phyloP scores from a whole-genome alignment of 2,329 filamentous ascomycete genomes.

The Dothideomycetes sp. region DNA sequence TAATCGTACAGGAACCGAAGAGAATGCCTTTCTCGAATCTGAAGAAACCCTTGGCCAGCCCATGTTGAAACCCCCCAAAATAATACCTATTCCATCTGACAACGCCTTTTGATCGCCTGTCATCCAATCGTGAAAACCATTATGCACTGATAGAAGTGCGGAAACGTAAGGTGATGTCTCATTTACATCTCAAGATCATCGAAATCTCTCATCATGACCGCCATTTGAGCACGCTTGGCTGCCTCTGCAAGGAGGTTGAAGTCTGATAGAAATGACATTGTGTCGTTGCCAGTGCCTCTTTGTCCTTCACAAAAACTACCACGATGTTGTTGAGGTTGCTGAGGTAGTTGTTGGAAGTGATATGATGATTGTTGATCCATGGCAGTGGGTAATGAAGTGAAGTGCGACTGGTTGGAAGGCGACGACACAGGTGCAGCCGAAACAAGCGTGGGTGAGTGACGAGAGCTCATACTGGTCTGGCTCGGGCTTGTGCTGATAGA shows the following conservation, averaged over 20 bases:
- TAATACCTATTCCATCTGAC: neutral
- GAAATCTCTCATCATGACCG: slow-evolving; percentile 77
- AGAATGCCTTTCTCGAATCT: too few relatives aligned
- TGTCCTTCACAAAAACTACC: slow-evolving; percentile 18
- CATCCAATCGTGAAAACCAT: slow-evolving; percentile 10
- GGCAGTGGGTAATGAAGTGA: slow-evolving; percentile 19
- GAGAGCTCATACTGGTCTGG: slow-evolving; percentile 17
- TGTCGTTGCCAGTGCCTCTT: slow-evolving; percentile 33
- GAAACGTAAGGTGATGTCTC: too few relatives aligned
- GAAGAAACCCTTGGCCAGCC: too few relatives aligned
- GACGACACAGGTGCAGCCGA: slow-evolving; percentile 26
- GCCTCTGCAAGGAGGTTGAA: slow-evolving; percentile 85
- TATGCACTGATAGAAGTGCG: neutral
- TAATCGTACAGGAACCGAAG: too few relatives aligned
- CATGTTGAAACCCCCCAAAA: neutral
- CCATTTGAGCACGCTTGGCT: slow-evolving; percentile 85
- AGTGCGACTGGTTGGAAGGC: slow-evolving; percentile 24
- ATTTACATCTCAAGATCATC: slow-evolving; percentile 55
- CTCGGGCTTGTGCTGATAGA: slow-evolving; percentile 20
- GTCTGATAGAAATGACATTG: slow-evolving; percentile 62
- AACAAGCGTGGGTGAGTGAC: slow-evolving; percentile 26
- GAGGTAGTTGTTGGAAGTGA: slow-evolving; percentile 20
- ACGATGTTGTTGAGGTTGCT: slow-evolving; percentile 20
- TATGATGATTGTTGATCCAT: slow-evolving; percentile 20
- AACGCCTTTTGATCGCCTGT: slow-evolving; percentile 2